phyloP scores from a whole-genome alignment of 768 basidiomycete species.

The Amanita rubescens region DNA sequence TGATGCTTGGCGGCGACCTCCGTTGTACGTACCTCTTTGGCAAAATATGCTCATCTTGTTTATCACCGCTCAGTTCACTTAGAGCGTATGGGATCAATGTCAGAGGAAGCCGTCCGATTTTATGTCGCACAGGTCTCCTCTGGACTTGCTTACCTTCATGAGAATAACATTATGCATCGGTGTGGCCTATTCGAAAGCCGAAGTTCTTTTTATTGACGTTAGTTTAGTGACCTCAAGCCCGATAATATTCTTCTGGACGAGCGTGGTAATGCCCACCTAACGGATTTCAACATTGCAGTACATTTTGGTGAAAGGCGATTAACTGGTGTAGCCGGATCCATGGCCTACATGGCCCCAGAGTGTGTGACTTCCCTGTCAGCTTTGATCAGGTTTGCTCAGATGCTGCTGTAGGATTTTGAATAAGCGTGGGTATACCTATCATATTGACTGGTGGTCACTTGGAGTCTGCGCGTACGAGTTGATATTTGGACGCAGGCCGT shows the following conservation, averaged over 20 bases:
- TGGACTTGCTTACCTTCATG: constrained; percentile 85
- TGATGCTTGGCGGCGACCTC: constrained; percentile 94
- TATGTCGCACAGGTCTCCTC: constrained; percentile 88
- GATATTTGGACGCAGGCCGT: constrained; percentile 85
- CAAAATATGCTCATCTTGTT: not conserved
- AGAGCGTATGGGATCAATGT: constrained; percentile 67
- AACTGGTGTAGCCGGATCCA: constrained; percentile 92
- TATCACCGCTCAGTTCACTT: constrained; percentile 60
- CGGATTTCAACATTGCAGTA: constrained; percentile 98
- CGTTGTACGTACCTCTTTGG: constrained; percentile 56
- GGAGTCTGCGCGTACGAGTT: constrained; percentile 92
- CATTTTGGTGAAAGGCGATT: constrained; percentile 86
- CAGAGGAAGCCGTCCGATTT: constrained; percentile 77
- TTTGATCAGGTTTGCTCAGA: constrained; percentile 6
- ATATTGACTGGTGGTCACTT: constrained; percentile 96
- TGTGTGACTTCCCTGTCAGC: constrained; percentile 22
- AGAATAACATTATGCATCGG: constrained; percentile 95
- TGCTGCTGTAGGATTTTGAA: constrained; percentile 53
- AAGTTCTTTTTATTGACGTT: constrained; percentile 8
- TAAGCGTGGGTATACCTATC: constrained; percentile 91
- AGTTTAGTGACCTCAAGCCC: constrained; percentile 83
- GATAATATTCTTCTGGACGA: constrained; percentile 98
- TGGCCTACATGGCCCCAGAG: constrained; percentile 98
- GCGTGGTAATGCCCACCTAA: constrained; percentile 91
- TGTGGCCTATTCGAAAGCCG: constrained; percentile 27